Evolutionary conservation across 2,329 filamentous ascomycete genomes (phyloP).

Genomic region (Dryadomyces quercus-mongolicae): DNA sequence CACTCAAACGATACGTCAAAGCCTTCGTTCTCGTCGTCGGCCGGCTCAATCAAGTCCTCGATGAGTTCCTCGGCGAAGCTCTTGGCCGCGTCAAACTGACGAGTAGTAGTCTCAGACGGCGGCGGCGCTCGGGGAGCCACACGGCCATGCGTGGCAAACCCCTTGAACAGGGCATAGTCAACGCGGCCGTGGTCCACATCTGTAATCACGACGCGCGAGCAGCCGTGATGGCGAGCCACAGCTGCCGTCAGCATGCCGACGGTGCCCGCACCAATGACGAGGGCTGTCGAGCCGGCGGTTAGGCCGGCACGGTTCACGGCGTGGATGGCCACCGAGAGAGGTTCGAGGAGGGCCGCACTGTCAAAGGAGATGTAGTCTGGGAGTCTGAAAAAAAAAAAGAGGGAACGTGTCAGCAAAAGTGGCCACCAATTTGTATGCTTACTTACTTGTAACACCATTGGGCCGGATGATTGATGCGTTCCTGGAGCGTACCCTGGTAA

Average conservation of each 20-base stretch:
- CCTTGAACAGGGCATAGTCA: constrained; percentile 43
- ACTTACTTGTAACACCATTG: constrained; percentile 52
- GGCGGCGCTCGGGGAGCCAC: constrained; percentile 33
- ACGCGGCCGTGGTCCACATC: constrained; percentile 50
- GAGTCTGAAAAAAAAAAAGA: constrained; percentile 26
- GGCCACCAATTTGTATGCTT: too few relatives aligned
- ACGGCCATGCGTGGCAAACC: constrained; percentile 48
- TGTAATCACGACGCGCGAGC: constrained; percentile 44
- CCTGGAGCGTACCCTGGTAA: constrained; percentile 50
- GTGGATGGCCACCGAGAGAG: constrained; percentile 50
- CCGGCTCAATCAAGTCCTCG: neutral
- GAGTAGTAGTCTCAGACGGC: constrained; percentile 5
- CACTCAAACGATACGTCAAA: constrained; percentile 65
- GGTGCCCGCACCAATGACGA: constrained; percentile 55
- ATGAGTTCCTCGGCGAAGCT: constrained; percentile 36
- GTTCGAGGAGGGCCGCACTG: constrained; percentile 47
- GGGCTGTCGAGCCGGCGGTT: constrained; percentile 38
- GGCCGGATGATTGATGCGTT: constrained; percentile 50
- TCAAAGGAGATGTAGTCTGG: constrained; percentile 47
- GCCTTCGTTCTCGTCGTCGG: constrained; percentile 47
- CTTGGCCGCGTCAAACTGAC: constrained; percentile 39
- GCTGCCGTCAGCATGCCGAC: constrained; percentile 51
- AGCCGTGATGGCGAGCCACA: constrained; percentile 49
- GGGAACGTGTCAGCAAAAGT: too few relatives aligned
- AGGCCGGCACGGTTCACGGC: constrained; percentile 43